These are phyloP conservation scores for Fusarium sp. DNA, from an alignment of 2,329 filamentous ascomycete species.

Conservation along the genomic window DNA sequence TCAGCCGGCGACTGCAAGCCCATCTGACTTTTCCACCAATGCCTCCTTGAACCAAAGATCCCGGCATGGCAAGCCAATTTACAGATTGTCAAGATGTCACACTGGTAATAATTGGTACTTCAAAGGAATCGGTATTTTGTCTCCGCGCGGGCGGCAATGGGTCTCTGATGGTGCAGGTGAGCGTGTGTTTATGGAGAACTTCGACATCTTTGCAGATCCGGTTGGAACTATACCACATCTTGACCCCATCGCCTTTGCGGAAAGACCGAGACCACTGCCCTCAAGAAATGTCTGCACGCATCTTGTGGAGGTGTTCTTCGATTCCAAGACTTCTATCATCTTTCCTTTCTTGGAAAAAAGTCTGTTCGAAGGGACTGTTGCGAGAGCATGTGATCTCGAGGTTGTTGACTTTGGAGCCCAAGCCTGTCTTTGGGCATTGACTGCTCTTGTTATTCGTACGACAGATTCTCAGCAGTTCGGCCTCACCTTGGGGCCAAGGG, in stretches of 20 bases:
- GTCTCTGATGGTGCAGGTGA: constrained; percentile 38
- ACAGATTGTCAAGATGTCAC: constrained; percentile 28
- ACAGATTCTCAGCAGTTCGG: constrained; percentile 9
- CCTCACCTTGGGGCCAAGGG: not conserved
- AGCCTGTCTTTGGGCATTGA: constrained; percentile 28
- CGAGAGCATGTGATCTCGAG: constrained; percentile 13
- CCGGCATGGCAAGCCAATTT: constrained; percentile 5
- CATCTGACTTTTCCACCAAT: constrained; percentile 5
- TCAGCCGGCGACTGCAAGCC: constrained; percentile 14
- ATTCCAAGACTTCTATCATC: constrained; percentile 25
- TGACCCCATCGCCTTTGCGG: constrained; percentile 5
- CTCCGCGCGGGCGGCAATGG: constrained; percentile 32
- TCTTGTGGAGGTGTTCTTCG: constrained; percentile 25
- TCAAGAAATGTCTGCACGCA: constrained; percentile 1
- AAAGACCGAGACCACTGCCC: constrained; percentile 17
- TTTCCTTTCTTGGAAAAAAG: constrained; percentile 26
- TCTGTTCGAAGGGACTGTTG: constrained; percentile 22
- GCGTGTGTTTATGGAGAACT: constrained; percentile 36
- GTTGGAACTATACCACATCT: constrained; percentile 6
- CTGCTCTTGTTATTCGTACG: constrained; percentile 18
- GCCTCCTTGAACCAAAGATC: not conserved
- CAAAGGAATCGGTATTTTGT: constrained; percentile 36
- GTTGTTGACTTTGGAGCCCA: constrained; percentile 15
- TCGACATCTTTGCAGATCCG: constrained; percentile 29
- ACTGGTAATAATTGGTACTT: constrained; percentile 39